Base-by-base conservation (phyloP, 2,329 filamentous ascomycete genomes). In the Penicillium sumatraense region DNA sequence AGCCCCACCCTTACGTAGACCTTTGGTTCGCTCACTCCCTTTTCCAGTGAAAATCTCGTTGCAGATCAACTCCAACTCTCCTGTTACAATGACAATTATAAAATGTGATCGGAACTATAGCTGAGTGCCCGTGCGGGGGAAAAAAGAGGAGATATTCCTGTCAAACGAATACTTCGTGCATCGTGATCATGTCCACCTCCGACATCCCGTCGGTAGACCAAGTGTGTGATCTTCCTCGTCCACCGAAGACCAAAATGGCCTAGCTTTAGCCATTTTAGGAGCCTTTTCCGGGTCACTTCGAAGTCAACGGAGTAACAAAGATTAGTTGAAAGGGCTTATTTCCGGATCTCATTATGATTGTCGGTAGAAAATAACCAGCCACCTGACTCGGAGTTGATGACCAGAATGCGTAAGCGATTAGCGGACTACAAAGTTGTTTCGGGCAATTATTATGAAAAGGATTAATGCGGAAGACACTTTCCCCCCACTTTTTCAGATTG, bases 1-100 rank as follows among this genome's bases (percentile, higher is more conserved):
- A 41, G 51, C 56, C 59, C 61, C 60, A 57, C 60, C 26, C 16
- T 29, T 31, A 21, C 42, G 26, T 31, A 8, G 26, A 20, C 42
- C 33, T 46, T 46, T 46, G 42, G 42, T 46, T 46, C 42, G 42
- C 16, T 31, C 26, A 31, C 3, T 3, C 23, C 6, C 41, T 7
- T 44, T 29, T 13, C 27, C 8, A 13, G 41, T 51, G 13, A 31
- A 42, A 41, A 42, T 42, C 40, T 42, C 40, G 14, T n/a, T 42
- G 40, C 40, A 26, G 40, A 42, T 42, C 40, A 42, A 42, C 40
- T 27, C 40, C 40, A 42, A 42, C 23, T 42, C 11, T n/a, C 9
- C 14, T 24, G 5, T 42, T 16, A 18, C 5, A 36, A 18, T 36
- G 14, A 36, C 21, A 8, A 27, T 26, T 24, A 13, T 14, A 40